Percentiles rank a stretch among this genome's conserved stretches.
Conservation (phyloP, 1,139 yeast species). For the Lodderomyces metapsilosis region DNA sequence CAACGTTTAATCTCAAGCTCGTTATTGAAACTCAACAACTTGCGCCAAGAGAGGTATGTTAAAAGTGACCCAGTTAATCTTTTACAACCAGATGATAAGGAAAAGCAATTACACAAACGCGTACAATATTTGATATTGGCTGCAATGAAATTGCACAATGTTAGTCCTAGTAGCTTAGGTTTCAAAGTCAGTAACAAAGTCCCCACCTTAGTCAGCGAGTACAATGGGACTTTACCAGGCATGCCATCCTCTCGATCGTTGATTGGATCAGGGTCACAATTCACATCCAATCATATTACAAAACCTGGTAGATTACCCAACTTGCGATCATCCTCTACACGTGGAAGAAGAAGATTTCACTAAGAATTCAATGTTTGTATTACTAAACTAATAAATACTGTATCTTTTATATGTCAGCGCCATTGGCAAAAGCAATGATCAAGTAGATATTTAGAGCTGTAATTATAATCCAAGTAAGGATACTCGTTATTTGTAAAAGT, state of each 20-base stretch:
- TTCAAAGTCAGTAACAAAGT: constrained; percentile 41
- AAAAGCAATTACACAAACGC: constrained; percentile 41
- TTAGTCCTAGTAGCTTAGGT: constrained; percentile 31
- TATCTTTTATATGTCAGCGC: constrained; percentile 54
- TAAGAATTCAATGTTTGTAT: not conserved
- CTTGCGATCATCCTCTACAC: constrained; percentile 35
- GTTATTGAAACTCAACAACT: constrained; percentile 55
- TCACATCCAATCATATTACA: constrained; percentile 2
- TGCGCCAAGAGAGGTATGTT: constrained; percentile 59
- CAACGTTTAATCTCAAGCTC: constrained; percentile 57
- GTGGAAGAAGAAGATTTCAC: constrained; percentile 28
- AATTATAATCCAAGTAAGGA: constrained; percentile 69
- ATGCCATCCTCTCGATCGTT: constrained; percentile 24
- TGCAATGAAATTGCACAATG: constrained; percentile 28
- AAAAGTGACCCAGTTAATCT: constrained; percentile 29
- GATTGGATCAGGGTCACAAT: constrained; percentile 2
- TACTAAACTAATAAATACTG: not conserved
- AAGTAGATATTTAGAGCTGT: constrained; percentile 72
- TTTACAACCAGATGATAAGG: constrained; percentile 30
- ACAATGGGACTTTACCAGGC: constrained; percentile 80
- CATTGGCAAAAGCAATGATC: constrained; percentile 63
- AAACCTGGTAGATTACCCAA: constrained; percentile 38
- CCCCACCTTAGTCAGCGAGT: constrained; percentile 74
- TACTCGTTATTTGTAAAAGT: constrained; percentile 52
- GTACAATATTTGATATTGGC: constrained; percentile 32